These are phyloP conservation scores for Musa beccarii DNA, from an alignment of 176 grass and related monocot genomes.

Conservation along the genomic window DNA sequence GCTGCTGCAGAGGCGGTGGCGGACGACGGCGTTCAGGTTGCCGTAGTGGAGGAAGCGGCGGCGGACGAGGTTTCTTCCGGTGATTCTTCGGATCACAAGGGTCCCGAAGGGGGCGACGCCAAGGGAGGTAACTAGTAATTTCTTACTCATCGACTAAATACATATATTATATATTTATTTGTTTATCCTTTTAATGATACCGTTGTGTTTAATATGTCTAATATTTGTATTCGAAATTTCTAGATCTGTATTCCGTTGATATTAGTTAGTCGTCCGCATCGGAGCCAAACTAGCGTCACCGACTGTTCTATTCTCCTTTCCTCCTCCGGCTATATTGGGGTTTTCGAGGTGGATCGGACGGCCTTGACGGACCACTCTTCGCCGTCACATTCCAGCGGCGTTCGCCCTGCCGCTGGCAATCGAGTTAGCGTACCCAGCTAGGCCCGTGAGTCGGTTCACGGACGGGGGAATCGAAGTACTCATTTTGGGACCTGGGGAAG, in stretches of 20 bases:
- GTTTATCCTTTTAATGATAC: not conserved
- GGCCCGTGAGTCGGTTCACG: not conserved
- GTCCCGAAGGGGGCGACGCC: conserved; percentile 36
- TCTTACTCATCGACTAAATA: not conserved
- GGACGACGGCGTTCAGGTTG: not conserved
- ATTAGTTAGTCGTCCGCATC: not conserved
- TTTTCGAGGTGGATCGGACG: not conserved
- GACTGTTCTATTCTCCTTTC: not conserved
- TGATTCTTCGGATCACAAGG: conserved; percentile 71
- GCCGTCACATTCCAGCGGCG: no score
- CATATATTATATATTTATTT: no score
- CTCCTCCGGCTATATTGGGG: not conserved
- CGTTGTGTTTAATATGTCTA: not conserved
- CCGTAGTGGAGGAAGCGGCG: conserved; percentile 6
- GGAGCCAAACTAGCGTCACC: not conserved
- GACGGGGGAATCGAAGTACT: not conserved
- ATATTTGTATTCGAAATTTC: no score
- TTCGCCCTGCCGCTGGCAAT: not conserved
- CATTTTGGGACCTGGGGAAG: no score
- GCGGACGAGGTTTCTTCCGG: conserved; percentile 41
- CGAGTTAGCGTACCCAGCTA: not conserved
- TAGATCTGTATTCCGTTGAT: not conserved
- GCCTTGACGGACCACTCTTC: not conserved
- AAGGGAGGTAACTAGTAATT: conserved; percentile 52
- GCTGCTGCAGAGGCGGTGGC: not conserved